phyloP scores from a whole-genome alignment of 2,329 filamentous ascomycete species.

The Pezicula radicicola region DNA sequence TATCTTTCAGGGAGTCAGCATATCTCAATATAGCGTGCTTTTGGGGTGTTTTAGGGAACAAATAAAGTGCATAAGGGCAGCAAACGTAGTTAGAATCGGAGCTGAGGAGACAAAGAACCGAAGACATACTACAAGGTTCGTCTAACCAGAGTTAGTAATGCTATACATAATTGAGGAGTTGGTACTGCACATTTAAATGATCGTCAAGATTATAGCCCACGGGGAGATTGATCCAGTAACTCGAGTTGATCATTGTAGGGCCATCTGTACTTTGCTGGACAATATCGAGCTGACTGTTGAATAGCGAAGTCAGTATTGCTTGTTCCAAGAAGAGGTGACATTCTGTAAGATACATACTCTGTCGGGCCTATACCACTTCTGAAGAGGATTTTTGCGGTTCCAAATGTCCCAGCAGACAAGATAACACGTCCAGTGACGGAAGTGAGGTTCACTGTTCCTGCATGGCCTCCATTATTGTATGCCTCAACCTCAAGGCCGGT shows the following conservation, averaged over 20 bases:
- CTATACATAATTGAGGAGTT: background rate
- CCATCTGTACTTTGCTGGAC: slow-evolving; percentile 48
- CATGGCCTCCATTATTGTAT: slow-evolving; percentile 48
- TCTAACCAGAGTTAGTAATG: slow-evolving; percentile 20
- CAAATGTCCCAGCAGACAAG: slow-evolving; percentile 65
- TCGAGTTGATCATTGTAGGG: slow-evolving; percentile 45
- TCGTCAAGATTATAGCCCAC: slow-evolving; percentile 59
- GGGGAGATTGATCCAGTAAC: slow-evolving; percentile 54
- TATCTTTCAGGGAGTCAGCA: slow-evolving; percentile 20
- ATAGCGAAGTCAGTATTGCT: slow-evolving; percentile 55
- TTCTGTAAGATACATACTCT: slow-evolving; percentile 1
- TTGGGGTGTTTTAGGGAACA: too few species aligned
- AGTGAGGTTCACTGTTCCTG: slow-evolving; percentile 59
- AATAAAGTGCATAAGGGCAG: too few species aligned
- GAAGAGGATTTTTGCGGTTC: slow-evolving; percentile 65
- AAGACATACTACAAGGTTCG: slow-evolving; percentile 38
- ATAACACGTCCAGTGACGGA: slow-evolving; percentile 61
- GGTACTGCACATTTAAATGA: slow-evolving; percentile 43
- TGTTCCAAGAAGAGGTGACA: background rate
- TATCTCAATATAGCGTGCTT: too few species aligned
- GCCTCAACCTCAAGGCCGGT: slow-evolving; percentile 68
- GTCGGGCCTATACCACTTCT: slow-evolving; percentile 38
- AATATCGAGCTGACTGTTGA: slow-evolving; percentile 48
- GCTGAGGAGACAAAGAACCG: too few species aligned
- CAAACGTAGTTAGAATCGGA: too few species aligned